Evolutionary conservation across 2,329 filamentous ascomycete genomes (phyloP), one percentile per base, ranked within the genome.

Genomic region (Sordariomycetes sp.): DNA sequence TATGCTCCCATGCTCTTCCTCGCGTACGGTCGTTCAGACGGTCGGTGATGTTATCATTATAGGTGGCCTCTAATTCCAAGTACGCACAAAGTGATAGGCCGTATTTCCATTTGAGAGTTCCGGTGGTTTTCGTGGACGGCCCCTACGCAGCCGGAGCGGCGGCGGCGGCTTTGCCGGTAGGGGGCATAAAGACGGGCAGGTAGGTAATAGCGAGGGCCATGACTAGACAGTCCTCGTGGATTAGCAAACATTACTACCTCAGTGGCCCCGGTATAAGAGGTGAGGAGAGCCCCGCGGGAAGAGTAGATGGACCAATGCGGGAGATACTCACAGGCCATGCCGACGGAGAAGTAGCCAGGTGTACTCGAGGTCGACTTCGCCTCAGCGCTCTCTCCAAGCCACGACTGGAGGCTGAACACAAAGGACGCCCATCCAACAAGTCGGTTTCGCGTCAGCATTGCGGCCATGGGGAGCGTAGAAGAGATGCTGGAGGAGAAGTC

Each of bases 401-500:
- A 93, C 70, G 77, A 85, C 75, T 92, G 86, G 58, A 90, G 71
- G 63, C 87, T 82, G 70, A 90, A 86, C 60, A 90, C 79, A 37
- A 92, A 83, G 48, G 88, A 81, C 12, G 84, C 83, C 81, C 83
- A 87, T 68, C 83, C 83, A 59, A 87, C 74, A 67, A 82, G 94
- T 80, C 89, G 88, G 76, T 96, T 96, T 64, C 91, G 82, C 65
- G 88, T 94, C 70, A 96, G 94, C 80, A 96, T 95, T 62, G 92
- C 92, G 60, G 90, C 91, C 93, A 97, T 97, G 60, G 93, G 93
- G 68, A 97, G 78, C 40, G 92, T 95, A 68, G 87, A 93, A 32
- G 80, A 76, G 58, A 86, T 68, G 32, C 79, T 90, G 72, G 88
- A 87, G 57, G 83, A 78, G 71, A 96, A 81, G 68, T 96, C 91